These are phyloP conservation scores for Teratosphaeria viscida DNA, from an alignment of 2,329 filamentous ascomycete species.

Conservation along the genomic window DNA sequence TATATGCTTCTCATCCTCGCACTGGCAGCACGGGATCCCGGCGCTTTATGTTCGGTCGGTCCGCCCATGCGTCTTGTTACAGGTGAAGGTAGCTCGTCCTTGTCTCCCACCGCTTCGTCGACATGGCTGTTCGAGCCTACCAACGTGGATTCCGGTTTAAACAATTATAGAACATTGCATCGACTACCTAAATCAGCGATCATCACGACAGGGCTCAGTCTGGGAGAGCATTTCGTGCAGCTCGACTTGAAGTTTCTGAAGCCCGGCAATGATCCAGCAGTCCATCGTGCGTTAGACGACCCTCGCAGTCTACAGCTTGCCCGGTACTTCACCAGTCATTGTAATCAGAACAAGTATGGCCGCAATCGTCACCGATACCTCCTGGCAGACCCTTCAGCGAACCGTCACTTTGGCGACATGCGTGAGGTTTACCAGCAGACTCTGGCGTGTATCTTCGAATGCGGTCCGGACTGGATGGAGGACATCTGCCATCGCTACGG, in stretches of 20 bases:
- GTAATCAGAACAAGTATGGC: constrained; percentile 19
- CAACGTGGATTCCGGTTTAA: constrained; percentile 24
- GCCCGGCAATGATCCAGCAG: constrained; percentile 7
- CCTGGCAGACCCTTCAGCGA: constrained; percentile 17
- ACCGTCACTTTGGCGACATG: constrained; percentile 28
- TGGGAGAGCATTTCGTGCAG: constrained; percentile 29
- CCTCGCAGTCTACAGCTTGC: constrained; percentile 20
- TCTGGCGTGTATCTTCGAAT: constrained; percentile 30
- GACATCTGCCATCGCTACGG: constrained; percentile 25
- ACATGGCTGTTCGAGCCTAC: constrained; percentile 24
- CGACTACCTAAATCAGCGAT: constrained; percentile 12
- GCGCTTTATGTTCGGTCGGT: constrained; percentile 29
- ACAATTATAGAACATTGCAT: constrained; percentile 23
- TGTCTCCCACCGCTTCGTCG: constrained; percentile 8
- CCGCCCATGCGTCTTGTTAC: constrained; percentile 18
- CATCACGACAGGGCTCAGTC: constrained; percentile 18
- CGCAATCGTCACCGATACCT: constrained; percentile 25
- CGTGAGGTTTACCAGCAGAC: constrained; percentile 33
- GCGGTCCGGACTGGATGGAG: constrained; percentile 30
- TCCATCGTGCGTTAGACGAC: constrained; percentile 8
- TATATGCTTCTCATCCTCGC: constrained; percentile 31
- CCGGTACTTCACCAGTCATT: constrained; percentile 25
- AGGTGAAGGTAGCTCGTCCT: constrained; percentile 1
- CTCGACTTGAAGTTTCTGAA: constrained; percentile 32
- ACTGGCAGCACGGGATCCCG: constrained; percentile 31